Conservation (phyloP, 2,329 filamentous ascomycete species). For the Cercospora sesami region DNA sequence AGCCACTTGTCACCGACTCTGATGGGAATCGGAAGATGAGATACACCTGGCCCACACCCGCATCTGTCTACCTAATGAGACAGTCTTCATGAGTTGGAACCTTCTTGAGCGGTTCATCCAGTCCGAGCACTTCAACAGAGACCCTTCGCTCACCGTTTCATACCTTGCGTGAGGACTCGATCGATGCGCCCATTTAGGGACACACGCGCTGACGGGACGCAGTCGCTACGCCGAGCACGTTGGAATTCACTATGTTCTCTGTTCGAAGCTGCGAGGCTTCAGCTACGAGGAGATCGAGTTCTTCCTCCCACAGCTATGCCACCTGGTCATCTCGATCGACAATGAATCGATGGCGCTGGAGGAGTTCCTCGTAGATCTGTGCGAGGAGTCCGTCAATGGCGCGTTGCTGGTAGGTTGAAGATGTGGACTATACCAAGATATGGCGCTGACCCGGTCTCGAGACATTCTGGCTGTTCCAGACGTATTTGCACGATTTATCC, state of each 20-base stretch:
- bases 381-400: conserved; percentile 83
- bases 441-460: conserved; percentile 42
- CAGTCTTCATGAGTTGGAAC: conserved; percentile 65
- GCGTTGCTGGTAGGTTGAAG: conserved; percentile 68
- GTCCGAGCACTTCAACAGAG: conserved; percentile 90
- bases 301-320: conserved; percentile 82
- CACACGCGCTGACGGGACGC: conserved; percentile 22
- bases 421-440: not conserved
- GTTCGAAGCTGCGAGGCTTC: conserved; percentile 84
- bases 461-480: conserved; percentile 91
- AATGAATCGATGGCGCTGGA: conserved; percentile 91
- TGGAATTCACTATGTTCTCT: conserved; percentile 85
- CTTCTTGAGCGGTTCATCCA: conserved; percentile 87
- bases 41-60: conserved; percentile 4
- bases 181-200: not conserved
- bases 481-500: conserved; percentile 78
- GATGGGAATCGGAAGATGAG: conserved; percentile 19
- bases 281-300: conserved; percentile 91
- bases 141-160: conserved; percentile 83
- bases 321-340: conserved; percentile 82
- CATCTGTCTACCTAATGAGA: conserved; percentile 20
- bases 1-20: conserved; percentile 16
- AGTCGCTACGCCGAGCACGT: conserved; percentile 88
- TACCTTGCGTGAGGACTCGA: conserved; percentile 71
- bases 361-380: conserved; percentile 81